A percentile compares a stretch with the other conserved stretches of the same genome.
Evolutionary conservation across 73 alveolate genomes (phyloP).

Genomic region (Tetrahymena elliotti): DNA sequence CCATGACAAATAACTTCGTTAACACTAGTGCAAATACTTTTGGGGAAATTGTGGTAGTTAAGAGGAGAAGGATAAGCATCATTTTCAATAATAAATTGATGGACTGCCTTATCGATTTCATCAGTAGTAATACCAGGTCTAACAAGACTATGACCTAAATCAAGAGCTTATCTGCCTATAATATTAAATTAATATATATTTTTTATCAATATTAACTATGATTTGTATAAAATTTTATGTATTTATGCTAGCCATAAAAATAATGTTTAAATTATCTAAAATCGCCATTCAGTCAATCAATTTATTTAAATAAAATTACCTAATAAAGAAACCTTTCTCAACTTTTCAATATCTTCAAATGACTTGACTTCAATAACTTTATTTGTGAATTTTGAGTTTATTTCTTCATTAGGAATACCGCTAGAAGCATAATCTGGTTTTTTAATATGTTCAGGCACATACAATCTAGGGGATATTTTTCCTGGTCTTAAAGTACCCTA

Average conservation of each 20-base stretch:
- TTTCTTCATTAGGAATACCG: constrained; percentile 48
- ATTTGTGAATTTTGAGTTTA: constrained; percentile 17
- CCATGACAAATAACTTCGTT: constrained; percentile 95
- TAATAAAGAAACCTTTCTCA: constrained; percentile 54
- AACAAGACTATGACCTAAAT: constrained; percentile 70
- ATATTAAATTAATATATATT: constrained; percentile 7
- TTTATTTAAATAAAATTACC: no score
- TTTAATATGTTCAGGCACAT: constrained; percentile 83
- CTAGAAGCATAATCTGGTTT: constrained; percentile 82
- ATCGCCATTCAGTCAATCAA: no score
- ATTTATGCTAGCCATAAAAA: constrained; percentile 10
- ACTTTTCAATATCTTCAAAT: constrained; percentile 53
- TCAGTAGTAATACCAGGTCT: constrained; percentile 83
- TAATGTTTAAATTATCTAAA: constrained; percentile 28
- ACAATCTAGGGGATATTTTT: constrained; percentile 30
- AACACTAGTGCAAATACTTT: constrained; percentile 83
- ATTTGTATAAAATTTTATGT: constrained; percentile 40
- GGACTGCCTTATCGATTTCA: constrained; percentile 86
- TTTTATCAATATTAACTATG: no score
- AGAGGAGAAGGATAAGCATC: constrained; percentile 95
- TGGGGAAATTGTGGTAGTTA: constrained; percentile 82
- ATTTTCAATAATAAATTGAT: constrained; percentile 64
- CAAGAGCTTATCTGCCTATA: constrained; percentile 76
- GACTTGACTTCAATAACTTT: constrained; percentile 36
- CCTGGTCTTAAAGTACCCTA: constrained; percentile 46